Percentiles rank a stretch among this genome's conserved stretches.
Evolutionary conservation across 768 basidiomycete genomes (phyloP).

Genomic region (Boletus reticulatus): DNA sequence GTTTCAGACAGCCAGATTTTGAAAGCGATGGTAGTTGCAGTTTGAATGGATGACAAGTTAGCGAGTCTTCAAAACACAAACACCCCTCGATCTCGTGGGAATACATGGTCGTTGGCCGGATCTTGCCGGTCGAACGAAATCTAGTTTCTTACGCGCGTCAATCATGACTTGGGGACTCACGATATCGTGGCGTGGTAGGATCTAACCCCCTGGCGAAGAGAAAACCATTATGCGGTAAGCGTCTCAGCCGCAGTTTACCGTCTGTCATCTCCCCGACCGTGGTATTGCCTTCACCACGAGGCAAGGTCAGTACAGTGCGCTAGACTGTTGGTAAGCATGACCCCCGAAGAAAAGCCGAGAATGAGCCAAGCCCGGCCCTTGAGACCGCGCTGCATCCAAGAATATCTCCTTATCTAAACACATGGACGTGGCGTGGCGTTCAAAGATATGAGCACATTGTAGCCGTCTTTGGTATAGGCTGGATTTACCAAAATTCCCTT

Average conservation of each 20-base stretch:
- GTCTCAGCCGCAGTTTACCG: not conserved
- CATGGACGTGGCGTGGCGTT: conserved; percentile 4
- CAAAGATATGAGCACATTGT: not conserved
- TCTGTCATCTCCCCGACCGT: not conserved
- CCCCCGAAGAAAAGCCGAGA: not conserved
- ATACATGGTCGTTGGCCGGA: not conserved
- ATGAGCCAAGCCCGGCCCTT: not conserved
- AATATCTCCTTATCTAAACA: conserved; percentile 23
- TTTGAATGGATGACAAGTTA: too few species aligned
- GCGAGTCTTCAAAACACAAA: too few species aligned
- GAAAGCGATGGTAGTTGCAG: too few species aligned
- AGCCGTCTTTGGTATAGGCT: conserved; percentile 17
- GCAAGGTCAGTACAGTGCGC: not conserved
- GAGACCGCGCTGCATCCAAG: conserved; percentile 3
- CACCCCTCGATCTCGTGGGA: not conserved
- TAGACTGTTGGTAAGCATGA: not conserved
- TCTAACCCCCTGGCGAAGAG: not conserved
- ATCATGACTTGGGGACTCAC: not conserved
- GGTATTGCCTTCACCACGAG: not conserved
- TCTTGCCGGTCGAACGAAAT: not conserved
- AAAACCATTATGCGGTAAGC: not conserved
- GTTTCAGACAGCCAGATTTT: too few species aligned
- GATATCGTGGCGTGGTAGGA: not conserved
- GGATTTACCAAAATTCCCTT: conserved; percentile 12
- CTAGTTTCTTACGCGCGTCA: not conserved